Conservation (phyloP, 176 grass and related monocot genomes). For the Pharus latifolius region DNA sequence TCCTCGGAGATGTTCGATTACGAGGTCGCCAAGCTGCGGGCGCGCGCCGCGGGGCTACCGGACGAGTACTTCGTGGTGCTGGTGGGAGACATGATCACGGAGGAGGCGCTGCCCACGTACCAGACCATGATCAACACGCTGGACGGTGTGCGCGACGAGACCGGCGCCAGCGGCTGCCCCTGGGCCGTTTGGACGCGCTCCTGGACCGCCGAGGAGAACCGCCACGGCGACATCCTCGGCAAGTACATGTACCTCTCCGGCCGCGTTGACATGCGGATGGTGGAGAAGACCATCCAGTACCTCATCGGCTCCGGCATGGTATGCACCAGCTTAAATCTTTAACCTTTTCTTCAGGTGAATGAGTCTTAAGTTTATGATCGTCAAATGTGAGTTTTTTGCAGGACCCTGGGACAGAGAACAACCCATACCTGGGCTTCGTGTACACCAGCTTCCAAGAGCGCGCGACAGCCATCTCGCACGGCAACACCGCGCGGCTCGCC, state of each 20-base stretch:
- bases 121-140: slow-evolving; percentile 99
- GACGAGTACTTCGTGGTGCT: slow-evolving; percentile 82
- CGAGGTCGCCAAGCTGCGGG: slow-evolving; percentile 49
- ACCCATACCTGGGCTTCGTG: slow-evolving; percentile 83
- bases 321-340: background rate
- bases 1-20: slow-evolving; percentile 49
- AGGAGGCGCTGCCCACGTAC: slow-evolving; percentile 95
- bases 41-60: slow-evolving; percentile 43
- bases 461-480: slow-evolving; percentile 79
- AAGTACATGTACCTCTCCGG: slow-evolving; percentile 93
- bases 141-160: slow-evolving; percentile 87
- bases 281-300: slow-evolving; percentile 89
- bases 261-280: slow-evolving; percentile 79
- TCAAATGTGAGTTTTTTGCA: background rate
- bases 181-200: slow-evolving; percentile 88
- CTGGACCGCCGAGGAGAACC: slow-evolving; percentile 94
- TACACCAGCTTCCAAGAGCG: slow-evolving; percentile 99
- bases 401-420: slow-evolving; percentile 88
- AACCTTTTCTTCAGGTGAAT: background rate
- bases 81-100: slow-evolving; percentile 87
- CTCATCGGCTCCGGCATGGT: slow-evolving; percentile 96
- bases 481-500: slow-evolving; percentile 78
- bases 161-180: slow-evolving; percentile 69
- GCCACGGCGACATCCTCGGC: slow-evolving; percentile 72
- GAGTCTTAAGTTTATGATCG: background rate